phyloP scores from a whole-genome alignment of 2,329 filamentous ascomycete genomes.

The Talaromyces albobiverticillius region DNA sequence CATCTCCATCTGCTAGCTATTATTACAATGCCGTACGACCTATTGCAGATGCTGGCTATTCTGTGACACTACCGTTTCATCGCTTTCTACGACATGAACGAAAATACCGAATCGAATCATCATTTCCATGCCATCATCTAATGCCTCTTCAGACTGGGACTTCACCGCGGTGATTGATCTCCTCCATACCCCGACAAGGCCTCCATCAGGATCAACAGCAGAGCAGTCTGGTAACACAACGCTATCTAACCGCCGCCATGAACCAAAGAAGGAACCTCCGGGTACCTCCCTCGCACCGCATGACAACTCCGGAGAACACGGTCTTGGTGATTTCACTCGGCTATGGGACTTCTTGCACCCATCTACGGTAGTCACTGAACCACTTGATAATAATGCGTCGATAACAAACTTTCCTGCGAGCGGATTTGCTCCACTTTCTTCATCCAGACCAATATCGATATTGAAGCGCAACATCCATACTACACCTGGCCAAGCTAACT shows the following conservation, averaged over 20 bases:
- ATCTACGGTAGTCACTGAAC: not conserved
- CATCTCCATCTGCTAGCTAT: too few species aligned
- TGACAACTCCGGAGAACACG: slow-evolving; percentile 11
- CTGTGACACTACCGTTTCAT: too few species aligned
- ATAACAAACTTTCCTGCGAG: not conserved
- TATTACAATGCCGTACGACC: too few species aligned
- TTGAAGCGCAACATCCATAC: slow-evolving; percentile 21
- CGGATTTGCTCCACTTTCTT: too few species aligned
- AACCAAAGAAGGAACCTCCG: slow-evolving; percentile 6
- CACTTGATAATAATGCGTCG: not conserved
- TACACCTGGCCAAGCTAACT: slow-evolving; percentile 17
- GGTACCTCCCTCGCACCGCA: not conserved
- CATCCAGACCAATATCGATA: slow-evolving; percentile 15
- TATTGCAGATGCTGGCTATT: too few species aligned
- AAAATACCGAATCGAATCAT: not conserved
- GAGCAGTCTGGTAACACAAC: slow-evolving; percentile 12
- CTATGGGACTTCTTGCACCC: slow-evolving; percentile 40
- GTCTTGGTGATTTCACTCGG: slow-evolving; percentile 43
- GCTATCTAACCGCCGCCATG: slow-evolving; percentile 9
- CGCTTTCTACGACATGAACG: too few species aligned
- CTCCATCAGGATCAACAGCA: not conserved
- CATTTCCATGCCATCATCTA: slow-evolving; percentile 30
- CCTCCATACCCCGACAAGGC: slow-evolving; percentile 32
- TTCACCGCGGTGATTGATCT: slow-evolving; percentile 45
- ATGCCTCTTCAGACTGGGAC: slow-evolving; percentile 40